phyloP scores from a whole-genome alignment of 352 stramenopile species.

The Albugo candida region DNA sequence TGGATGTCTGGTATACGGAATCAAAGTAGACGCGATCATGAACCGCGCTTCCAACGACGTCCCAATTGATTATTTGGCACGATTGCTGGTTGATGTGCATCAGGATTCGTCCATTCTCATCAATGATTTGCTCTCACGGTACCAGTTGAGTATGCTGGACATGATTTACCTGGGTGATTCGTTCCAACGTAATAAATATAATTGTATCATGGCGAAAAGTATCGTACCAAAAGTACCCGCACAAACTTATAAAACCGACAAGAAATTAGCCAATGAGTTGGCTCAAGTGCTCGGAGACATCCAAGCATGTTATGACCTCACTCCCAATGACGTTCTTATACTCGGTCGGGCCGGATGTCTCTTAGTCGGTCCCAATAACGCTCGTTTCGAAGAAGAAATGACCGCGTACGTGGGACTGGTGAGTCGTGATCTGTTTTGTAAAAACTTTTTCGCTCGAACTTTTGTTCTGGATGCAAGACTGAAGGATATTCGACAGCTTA shows the following conservation, averaged over 20 bases:
- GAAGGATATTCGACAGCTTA: conserved; percentile 83
- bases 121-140: conserved; percentile 88
- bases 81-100: conserved; percentile 93
- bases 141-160: conserved; percentile 90
- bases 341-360: conserved; percentile 88
- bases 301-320: conserved; percentile 87
- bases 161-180: conserved; percentile 92
- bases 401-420: conserved; percentile 92
- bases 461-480: conserved; percentile 93
- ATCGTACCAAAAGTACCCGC: conserved; percentile 91
- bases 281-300: conserved; percentile 90
- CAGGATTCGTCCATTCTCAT: conserved; percentile 91
- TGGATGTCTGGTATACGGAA: conserved; percentile 66
- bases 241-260: conserved; percentile 87
- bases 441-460: conserved; percentile 93
- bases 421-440: conserved; percentile 93
- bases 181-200: conserved; percentile 93
- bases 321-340: conserved; percentile 86
- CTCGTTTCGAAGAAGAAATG: conserved; percentile 89
- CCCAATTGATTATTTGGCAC: conserved; percentile 89
- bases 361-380: conserved; percentile 88
- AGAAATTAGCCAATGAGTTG: conserved; percentile 92
- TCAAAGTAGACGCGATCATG: conserved; percentile 92
- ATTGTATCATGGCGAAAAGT: conserved; percentile 92
- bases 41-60: conserved; percentile 92